Conservation (phyloP, 768 basidiomycete genomes). For the Gautieria morchelliformis region DNA sequence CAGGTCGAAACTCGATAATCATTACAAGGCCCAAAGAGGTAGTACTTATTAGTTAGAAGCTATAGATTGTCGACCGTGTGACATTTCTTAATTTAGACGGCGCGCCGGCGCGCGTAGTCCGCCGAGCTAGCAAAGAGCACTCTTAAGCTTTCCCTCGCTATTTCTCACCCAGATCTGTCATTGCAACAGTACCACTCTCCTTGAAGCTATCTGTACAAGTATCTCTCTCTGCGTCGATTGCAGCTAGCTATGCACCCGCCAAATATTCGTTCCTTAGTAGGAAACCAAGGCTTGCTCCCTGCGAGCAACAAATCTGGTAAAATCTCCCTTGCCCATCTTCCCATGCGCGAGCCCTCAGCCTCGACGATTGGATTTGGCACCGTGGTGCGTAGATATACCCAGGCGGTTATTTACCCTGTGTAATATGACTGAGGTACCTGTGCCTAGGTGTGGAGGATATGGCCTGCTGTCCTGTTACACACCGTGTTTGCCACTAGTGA, state of each 20-base stretch:
- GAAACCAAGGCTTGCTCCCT: slow-evolving; percentile 14
- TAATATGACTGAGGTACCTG: not conserved
- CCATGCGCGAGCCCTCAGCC: not conserved
- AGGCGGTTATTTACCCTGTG: not conserved
- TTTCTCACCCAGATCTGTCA: no score
- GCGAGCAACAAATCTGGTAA: slow-evolving; percentile 10
- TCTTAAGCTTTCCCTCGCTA: no score
- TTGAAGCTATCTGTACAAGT: not conserved
- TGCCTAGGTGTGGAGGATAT: slow-evolving; percentile 45
- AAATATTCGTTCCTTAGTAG: not conserved
- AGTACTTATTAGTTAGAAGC: no score
- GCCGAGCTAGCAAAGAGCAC: no score
- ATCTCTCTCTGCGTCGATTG: no score
- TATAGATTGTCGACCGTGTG: no score
- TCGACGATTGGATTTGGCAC: slow-evolving; percentile 34
- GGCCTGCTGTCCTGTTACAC: slow-evolving; percentile 57
- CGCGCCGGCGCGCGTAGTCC: no score
- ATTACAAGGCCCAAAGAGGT: no score
- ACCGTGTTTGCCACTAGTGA: slow-evolving; percentile 45
- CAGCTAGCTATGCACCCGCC: not conserved
- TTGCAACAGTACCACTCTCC: not conserved
- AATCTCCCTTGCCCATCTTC: not conserved
- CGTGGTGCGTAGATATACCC: slow-evolving; percentile 23
- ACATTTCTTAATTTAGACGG: no score
- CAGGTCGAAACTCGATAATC: no score